Evolutionary conservation across 73 alveolate genomes (phyloP), one percentile per base, ranked within the genome.

Genomic region (Durusdinium trenchii): DNA sequence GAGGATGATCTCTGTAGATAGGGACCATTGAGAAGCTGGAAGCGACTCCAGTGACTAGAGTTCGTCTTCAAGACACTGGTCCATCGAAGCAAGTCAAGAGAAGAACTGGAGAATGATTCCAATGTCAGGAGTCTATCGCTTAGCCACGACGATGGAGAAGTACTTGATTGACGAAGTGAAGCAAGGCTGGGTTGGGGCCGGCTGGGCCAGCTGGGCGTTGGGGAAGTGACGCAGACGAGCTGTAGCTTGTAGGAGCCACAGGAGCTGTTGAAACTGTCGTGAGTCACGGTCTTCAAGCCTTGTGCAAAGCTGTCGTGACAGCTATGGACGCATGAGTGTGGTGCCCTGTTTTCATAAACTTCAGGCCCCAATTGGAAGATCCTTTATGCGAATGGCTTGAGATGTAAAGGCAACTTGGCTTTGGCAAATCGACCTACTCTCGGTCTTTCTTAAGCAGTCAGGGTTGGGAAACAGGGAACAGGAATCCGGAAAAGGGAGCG

Each of bases 281-380:
- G 26, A n/a, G 26, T 61, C 0, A 5, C 3, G 76, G 76, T 30
- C 35, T 62, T 32, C 35, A 30, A 30, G 76, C 38, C 28, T 62
- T 62, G n/a, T 62, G 30, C 38, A 36, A 36, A 36, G 28, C 35
- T 62, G 76, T 14, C 76, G 38, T 30, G 76, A 14, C 76, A 5
- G 76, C 38, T n/a, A 4, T 5, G 76, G 38, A 18, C 76, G 35
- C 32, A 36, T n/a, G n/a, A n/a, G n/a, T n/a, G n/a, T n/a, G n/a
- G n/a, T n/a, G n/a, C n/a, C n/a, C n/a, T n/a, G n/a, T n/a, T n/a
- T n/a, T n/a, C n/a, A 9, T 20, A 12, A 20, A 54, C 64, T 54
- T 67, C 45, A 91, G 98, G 98, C 83, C 98, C 98, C 61, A 91
- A 91, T 89, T 91, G 98, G 98, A 91, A 91, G 78, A 76, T 79